Evolutionary conservation across 2,329 filamentous ascomycete species (phyloP), one percentile per base, ranked within the genome.

Genomic region (Teratosphaeria pseudoeucalypti): DNA sequence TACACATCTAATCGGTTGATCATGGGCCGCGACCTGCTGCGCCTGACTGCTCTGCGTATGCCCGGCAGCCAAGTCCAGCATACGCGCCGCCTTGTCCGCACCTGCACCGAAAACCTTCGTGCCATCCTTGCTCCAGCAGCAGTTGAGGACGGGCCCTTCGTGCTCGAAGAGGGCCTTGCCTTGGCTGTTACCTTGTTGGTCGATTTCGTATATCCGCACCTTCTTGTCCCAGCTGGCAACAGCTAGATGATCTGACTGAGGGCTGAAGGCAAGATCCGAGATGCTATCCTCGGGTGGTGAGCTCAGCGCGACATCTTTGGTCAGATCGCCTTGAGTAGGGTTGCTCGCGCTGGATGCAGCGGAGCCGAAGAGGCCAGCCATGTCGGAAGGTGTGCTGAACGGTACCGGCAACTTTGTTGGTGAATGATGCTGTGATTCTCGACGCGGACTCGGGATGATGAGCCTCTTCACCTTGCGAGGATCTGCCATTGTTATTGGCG

Each of bases 211-310:
- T 72, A 99, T 92, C 71, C 92, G 88, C 64, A 97, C 90, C 74
- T 96, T 95, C 79, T 95, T 95, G 77, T 99, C 94, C 94, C 94
- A 99, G 68, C 90, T 96, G 55, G 90, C 80, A 39, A 96, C 89
- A 27, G 92, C 91, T 19, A 99, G 81, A 72, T 95, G 88, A 68
- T 97, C 90, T 65, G 77, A 82, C 57, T 80, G 80, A 1, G 87
- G 85, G 14, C 88, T 92, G 78, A 96, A 99, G 55, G 85, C 79
- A 61, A 99, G 81, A 71, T 91, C 90, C 39, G 92, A 92, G 70
- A 97, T 88, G 74, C 88, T 89, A 76, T 99, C 94, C 66, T 90
- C 86, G 26, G 94, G 94, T 14, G 89, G 88, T 64, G 86, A 83
- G 61, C 78, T 82, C 59, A 99, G 79, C 58, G 87, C 82, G 58